Evolutionary conservation across 257 asterid genomes (phyloP), one percentile per base, ranked within the genome.

Genomic region (Solanum paucissectum): DNA sequence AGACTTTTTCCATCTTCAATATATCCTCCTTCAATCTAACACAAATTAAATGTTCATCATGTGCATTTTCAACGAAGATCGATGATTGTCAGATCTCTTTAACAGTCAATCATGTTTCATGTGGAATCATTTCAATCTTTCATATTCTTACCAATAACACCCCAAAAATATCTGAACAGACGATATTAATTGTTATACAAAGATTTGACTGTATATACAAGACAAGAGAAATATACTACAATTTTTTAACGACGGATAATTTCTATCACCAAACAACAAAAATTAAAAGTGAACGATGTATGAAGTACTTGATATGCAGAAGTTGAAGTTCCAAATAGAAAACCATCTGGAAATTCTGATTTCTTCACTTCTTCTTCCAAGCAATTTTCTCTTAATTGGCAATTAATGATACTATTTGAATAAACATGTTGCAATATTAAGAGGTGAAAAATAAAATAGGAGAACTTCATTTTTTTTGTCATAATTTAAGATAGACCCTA

Each of bases 21-120:
- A 64, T 62, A 88, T 25, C 87, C 92, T 76, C 92, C 92, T 86
- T 90, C 92, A 66, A 90, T 77, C 89, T 90, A 46, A 44, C 20
- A 81, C 36, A 42, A 40, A 55, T 55, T 55, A 55, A 55, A 55
- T 18, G 64, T 55, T 55, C 64, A 55, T 55, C 11, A 18, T 55
- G 1, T 55, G n/a, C 64, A 55, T 55, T 55, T 55, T 18, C 64
- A 55, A 52, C 62, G n/a, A 52, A 52, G 62, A 52, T 52, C 62
- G 7, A 46, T 46, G 20, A 13, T 46, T 5, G 32, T 10, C 71
- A 62, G 1, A 23, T 62, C 32, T 23, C 71, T 23, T 9, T n/a
- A 62, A 9, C 32, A 62, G 25, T 21, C 23, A 52, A 44, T 44
- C 62, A 55, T 6, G 62, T 60, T 62, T 62, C 12, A 23, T 5